Base-by-base conservation (phyloP, 495 filamentous ascomycete species). In the Hyaloscypha bicolor region DNA sequence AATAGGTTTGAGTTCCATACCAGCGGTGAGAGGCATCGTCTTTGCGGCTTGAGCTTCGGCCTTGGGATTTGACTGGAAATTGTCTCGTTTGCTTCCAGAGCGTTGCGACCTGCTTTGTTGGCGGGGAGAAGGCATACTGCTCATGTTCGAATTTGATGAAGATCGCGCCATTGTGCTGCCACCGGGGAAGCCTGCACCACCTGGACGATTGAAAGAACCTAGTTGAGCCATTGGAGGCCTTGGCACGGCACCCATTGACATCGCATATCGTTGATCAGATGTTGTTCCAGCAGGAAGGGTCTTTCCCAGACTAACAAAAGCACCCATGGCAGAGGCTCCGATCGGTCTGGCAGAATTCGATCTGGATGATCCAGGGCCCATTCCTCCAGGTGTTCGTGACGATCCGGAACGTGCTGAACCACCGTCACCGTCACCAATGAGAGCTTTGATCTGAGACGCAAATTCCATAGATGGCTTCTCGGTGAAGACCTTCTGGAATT, bases 391-490 rank as follows among this genome's bases (percentile, higher is more conserved):
- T 33, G 91, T 90, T 60, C 93, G 86, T 64, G 88, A 85, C 32
- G 93, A 91, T 60, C 87, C 87, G 51, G 92, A 87, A 16, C 91
- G 89, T 68, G 76, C 82, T 11, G 84, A 84, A 21, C 86, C 84
- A 65, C 82, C 77, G 61, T 92, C 90, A 35, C 80, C 79, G 66
- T 85, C 86, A 64, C 91, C 93, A 64, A 94, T 93, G 51, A 99
- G 87, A 31, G 89, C 91, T 74, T 97, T 93, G 69, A 99, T 84
- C 69, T 92, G 92, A 58, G 84, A 78, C 63, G 93, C 89, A 88
- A 97, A 99, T 71, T 97, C 93, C 16, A 92, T 69, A 2, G 93
- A 94, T 11, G 95, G 95, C 78, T 97, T 96, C 78, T 99, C 95
- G 63, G 90, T 95, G 79, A 97, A 99, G 2, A 93, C 91, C 61